Conservation (phyloP, 2,329 filamentous ascomycete species). For the Neopestalotiopsis rosae region DNA sequence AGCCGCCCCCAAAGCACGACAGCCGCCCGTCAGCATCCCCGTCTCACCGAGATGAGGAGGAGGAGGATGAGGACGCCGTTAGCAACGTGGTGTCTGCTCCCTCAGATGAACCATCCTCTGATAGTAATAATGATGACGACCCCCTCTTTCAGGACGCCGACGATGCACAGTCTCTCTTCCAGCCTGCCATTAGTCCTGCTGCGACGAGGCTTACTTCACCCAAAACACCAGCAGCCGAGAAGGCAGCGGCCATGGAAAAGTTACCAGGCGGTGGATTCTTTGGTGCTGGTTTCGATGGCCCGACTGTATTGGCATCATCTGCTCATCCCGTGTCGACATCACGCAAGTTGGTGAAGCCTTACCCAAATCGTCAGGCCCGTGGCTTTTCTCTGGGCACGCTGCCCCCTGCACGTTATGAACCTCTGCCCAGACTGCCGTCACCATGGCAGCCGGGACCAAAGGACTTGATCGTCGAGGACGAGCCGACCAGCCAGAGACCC, state of each 20-base stretch:
- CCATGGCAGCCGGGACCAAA: constrained; percentile 50
- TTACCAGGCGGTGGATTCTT: constrained; percentile 43
- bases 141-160: constrained; percentile 53
- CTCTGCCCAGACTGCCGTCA: constrained; percentile 32
- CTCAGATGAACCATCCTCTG: constrained; percentile 32
- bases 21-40: background rate
- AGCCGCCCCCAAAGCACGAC: constrained; percentile 7
- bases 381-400: constrained; percentile 35
- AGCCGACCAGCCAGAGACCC: constrained; percentile 34
- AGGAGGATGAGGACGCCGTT: background rate
- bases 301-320: constrained; percentile 29
- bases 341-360: constrained; percentile 17
- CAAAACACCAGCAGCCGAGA: constrained; percentile 62
- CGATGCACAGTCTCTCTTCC: constrained; percentile 64
- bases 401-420: constrained; percentile 24
- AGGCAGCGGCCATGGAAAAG: constrained; percentile 59
- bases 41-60: background rate
- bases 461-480: constrained; percentile 39
- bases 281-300: constrained; percentile 36
- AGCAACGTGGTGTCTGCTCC: constrained; percentile 18
- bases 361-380: constrained; percentile 28
- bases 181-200: constrained; percentile 61
- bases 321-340: background rate
- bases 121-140: constrained; percentile 40
- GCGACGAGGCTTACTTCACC: constrained; percentile 61